Conservation (phyloP, 2,329 filamentous ascomycete species). For the Talaromyces sp. region DNA sequence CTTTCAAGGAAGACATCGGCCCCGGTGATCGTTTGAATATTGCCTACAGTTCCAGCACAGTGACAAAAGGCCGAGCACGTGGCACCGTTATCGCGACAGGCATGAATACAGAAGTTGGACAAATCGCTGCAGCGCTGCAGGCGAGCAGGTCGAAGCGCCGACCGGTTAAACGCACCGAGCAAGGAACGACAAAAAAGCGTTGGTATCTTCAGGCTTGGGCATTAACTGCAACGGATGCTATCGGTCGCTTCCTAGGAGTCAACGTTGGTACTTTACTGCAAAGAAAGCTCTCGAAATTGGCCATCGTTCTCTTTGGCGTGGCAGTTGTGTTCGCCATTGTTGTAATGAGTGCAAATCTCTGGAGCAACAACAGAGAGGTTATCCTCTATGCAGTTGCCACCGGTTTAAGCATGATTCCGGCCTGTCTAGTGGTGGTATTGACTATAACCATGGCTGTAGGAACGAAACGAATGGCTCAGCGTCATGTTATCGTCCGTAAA, state of each 20-base stretch:
- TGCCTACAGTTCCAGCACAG: constrained; percentile 59
- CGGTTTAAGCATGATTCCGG: constrained; percentile 61
- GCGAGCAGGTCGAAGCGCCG: constrained; percentile 31
- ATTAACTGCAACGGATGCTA: constrained; percentile 56
- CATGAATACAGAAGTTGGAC: constrained; percentile 62
- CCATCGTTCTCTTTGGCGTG: constrained; percentile 73
- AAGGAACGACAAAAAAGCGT: constrained; percentile 52
- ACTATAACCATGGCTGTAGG: constrained; percentile 67
- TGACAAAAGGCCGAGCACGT: constrained; percentile 58
- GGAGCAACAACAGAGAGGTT: constrained; percentile 57
- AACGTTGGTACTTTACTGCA: constrained; percentile 74
- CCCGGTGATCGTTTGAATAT: constrained; percentile 61
- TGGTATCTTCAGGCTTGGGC: constrained; percentile 54
- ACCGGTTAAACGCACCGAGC: constrained; percentile 41
- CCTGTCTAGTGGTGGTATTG: constrained; percentile 62
- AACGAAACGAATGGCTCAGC: constrained; percentile 57
- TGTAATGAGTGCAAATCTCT: constrained; percentile 59
- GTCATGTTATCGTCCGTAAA: constrained; percentile 59
- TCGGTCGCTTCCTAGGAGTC: constrained; percentile 59
- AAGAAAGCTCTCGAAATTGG: constrained; percentile 80
- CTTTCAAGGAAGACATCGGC: constrained; percentile 35
- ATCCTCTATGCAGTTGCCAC: constrained; percentile 60
- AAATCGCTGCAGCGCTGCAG: constrained; percentile 51
- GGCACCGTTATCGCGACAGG: constrained; percentile 60
- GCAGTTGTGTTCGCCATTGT: constrained; percentile 63